Base-by-base conservation (phyloP, 352 stramenopile species). In the Globisporangium barbulae region DNA sequence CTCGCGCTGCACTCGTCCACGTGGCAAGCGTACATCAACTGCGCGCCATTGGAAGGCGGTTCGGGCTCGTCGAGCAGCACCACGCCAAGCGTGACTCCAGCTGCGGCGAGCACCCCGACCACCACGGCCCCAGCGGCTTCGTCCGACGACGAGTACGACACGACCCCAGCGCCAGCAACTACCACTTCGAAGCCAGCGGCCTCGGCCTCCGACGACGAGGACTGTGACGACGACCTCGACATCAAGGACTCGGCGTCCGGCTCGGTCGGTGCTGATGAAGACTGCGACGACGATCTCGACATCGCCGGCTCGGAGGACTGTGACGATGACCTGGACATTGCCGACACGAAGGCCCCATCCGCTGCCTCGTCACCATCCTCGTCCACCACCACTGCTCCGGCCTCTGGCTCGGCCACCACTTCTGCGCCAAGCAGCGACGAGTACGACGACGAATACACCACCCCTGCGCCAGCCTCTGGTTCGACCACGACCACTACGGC, bases 301-400 rank as follows among this genome's bases (percentile, higher is more conserved):
- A 59, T 66, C 7, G 53, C 39, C 0, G 61, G 47, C 25, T 47
- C 53, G 9, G 61, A 67, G 53, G 39, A 64, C 68, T 39, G 59
- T 22, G 45, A 73, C 7, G 72, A 60, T 1, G 73, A 70, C 0
- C 48, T 76, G 2, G 64, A 74, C n/a, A 69, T 74, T 42, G 66
- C 63, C 0, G 53, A 42, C 21, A 60, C 60, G 19, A 30, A 42
- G 39, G 22, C 31, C 12, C 39, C n/a, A 45, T 21, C 48, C 8
- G 37, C 37, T 12, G 22, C 59, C 4, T 31, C 56, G 8, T 52
- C 35, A 1, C 52, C 45, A 49, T 30, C 28, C 30, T 10, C 58
- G 17, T 41, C 17, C 62, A 85, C 50, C 77, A 75, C 37, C 94
- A 99, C 75, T 97, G 83, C 82, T 98, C 98, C 88, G 93, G 95